Percentiles rank a stretch among this genome's conserved stretches.
phyloP scores from a whole-genome alignment of 78 protist genomes.

The Ministeria vibrans region DNA sequence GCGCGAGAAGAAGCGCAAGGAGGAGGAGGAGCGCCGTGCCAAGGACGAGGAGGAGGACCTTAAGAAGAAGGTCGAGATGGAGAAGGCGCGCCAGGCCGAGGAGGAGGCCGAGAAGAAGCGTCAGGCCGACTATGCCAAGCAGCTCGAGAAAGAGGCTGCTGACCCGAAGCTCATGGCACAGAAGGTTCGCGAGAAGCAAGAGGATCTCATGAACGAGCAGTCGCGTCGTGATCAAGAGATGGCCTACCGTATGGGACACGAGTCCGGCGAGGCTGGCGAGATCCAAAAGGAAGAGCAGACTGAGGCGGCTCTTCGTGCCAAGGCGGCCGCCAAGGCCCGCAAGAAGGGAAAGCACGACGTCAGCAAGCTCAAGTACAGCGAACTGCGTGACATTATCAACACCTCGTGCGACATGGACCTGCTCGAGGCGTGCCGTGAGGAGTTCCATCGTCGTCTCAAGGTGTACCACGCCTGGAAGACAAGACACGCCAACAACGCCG shows the following conservation, averaged over 20 bases:
- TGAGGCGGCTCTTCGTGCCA: background rate
- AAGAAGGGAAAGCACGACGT: constrained; percentile 7
- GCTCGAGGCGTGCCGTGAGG: constrained; percentile 21
- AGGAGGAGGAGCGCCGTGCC: constrained; percentile 1
- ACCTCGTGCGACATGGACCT: background rate
- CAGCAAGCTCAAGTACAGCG: constrained; percentile 3
- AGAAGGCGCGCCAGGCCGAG: background rate
- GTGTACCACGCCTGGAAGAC: constrained; percentile 11
- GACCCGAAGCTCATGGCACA: background rate
- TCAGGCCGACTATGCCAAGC: background rate
- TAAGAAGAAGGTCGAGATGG: background rate
- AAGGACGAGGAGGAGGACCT: background rate
- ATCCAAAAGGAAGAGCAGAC: background rate
- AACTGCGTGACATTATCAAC: constrained; percentile 14
- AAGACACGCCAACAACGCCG: background rate
- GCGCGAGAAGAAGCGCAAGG: background rate
- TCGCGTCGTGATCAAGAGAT: background rate
- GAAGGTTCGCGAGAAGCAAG: background rate
- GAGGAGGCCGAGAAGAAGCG: background rate
- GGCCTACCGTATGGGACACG: constrained; percentile 3
- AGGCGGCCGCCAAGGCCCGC: background rate
- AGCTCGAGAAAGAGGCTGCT: background rate
- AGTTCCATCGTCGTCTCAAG: constrained; percentile 15
- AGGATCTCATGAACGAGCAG: background rate
- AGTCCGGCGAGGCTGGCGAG: background rate